Base-by-base conservation (phyloP, 2,329 filamentous ascomycete genomes). In the Colletotrichum euphorbiae region DNA sequence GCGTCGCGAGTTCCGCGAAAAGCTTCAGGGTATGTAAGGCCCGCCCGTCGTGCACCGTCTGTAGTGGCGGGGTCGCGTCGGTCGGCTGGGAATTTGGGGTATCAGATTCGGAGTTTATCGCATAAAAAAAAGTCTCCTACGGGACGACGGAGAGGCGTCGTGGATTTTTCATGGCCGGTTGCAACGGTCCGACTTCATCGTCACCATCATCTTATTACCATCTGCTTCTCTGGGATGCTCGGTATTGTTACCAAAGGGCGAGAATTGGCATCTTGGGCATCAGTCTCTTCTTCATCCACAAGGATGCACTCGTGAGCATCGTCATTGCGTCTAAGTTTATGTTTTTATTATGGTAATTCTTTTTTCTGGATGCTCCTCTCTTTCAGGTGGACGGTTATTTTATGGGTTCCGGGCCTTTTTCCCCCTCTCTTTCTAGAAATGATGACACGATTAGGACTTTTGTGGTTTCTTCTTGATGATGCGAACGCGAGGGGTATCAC, bases 1-100 rank as follows among this genome's bases (percentile, higher is more conserved):
- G 43, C 70, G 70, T 43, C 70, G 70, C 28, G 70, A 71, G 45
- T 65, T 68, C 19, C 70, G 70, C n/a, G 63, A 71, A 56, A 70
- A 68, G 55, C 43, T 51, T 19, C 17, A 15, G 51, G 24, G 19
- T 15, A 61, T 17, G 24, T 51, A 13, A 56, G 38, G 19, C 19
- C 19, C 6, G 19, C 19, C 19, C 6, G 17, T 36, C 31, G 33
- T 59, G 51, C 51, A 31, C 31, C 21, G 8, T 31, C 12, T 36
- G 28, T 9, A 33, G 33, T 38, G 51, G 24, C 28, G 28, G 46
- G 42, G 17, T 42, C 46, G 31, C 46, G 36, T 51, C 31, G 40
- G 33, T 31, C 45, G 43, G 36, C 38, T 4, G 28, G 1, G 19
- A n/a, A 19, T 21, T 15, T 19, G 19, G 61, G 19, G 45, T 50